Conservation (phyloP, 2,329 filamentous ascomycete genomes). For the Pyricularia sp. region DNA sequence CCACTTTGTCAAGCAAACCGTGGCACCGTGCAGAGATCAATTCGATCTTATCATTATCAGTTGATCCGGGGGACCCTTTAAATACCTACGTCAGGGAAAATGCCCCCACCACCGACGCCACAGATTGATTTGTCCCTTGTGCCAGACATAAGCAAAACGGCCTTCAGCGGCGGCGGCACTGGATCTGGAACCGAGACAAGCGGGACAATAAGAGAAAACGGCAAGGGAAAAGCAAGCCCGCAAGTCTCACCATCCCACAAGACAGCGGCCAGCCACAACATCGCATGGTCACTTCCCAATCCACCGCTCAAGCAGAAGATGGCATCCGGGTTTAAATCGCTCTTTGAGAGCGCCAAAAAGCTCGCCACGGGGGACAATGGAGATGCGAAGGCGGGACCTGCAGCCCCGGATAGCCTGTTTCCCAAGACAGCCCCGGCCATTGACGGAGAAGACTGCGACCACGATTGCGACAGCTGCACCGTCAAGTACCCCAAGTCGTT, state of each 20-base stretch:
- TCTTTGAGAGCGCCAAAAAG: constrained; percentile 24
- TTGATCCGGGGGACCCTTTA: neutral
- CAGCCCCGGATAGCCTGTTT: constrained; percentile 45
- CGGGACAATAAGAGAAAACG: neutral
- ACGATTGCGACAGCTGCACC: constrained; percentile 73
- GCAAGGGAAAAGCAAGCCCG: neutral
- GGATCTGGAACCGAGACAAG: neutral
- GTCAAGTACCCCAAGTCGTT: constrained; percentile 60
- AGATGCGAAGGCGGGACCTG: neutral
- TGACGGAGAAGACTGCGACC: constrained; percentile 80
- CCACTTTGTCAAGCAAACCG: neutral
- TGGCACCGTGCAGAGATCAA: neutral
- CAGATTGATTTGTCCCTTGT: neutral
- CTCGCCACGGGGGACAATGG: constrained; percentile 15
- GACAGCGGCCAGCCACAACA: neutral
- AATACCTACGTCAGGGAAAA: neutral
- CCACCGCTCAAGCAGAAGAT: constrained; percentile 18
- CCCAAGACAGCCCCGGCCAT: constrained; percentile 57
- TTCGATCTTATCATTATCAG: neutral
- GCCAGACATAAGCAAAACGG: neutral
- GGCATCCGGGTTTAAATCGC: constrained; percentile 27
- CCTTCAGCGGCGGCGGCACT: neutral
- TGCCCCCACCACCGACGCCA: neutral
- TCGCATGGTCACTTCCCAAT: constrained; percentile 1
- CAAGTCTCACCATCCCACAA: neutral